phyloP scores from a whole-genome alignment of 176 grass and related monocot species.

The Musa schizocarpa region DNA sequence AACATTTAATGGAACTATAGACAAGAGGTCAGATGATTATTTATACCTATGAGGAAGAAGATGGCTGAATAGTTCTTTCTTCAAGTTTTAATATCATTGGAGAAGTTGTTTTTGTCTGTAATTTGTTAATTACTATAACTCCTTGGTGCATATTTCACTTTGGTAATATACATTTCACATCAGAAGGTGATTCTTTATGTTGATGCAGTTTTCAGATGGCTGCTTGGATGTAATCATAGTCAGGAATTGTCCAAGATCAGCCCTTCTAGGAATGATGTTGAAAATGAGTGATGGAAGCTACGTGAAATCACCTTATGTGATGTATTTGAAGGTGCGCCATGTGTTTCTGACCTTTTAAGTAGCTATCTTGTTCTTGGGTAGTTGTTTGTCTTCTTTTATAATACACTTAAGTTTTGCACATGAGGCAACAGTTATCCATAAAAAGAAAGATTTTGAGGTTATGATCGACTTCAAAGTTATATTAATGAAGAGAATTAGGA shows the following conservation, averaged over 20 bases:
- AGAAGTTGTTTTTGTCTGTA: not conserved
- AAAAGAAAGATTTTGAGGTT: not conserved
- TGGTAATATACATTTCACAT: too few species aligned
- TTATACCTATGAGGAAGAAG: not conserved
- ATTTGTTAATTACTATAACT: not conserved
- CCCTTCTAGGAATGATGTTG: slow-evolving; percentile 40
- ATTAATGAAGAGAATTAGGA: not conserved
- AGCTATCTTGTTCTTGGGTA: not conserved
- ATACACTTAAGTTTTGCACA: not conserved
- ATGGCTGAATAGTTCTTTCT: not conserved
- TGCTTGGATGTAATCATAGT: slow-evolving; percentile 88
- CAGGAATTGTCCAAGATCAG: slow-evolving; percentile 67
- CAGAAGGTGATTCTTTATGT: not conserved
- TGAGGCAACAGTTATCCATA: not conserved
- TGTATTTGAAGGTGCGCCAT: slow-evolving; percentile 40
- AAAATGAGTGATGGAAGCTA: slow-evolving; percentile 41
- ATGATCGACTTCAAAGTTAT: not conserved
- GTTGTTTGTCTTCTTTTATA: not conserved
- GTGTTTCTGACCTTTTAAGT: not conserved
- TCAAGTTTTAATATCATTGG: not conserved
- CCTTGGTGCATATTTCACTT: not conserved
- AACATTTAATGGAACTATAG: not conserved
- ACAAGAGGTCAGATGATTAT: not conserved
- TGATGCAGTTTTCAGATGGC: slow-evolving; percentile 82
- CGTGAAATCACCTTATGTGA: not conserved